Percentiles rank a stretch among this genome's conserved stretches.
Conservation (phyloP, 2,329 filamentous ascomycete genomes). For the Aspergillus spinulosporus region DNA sequence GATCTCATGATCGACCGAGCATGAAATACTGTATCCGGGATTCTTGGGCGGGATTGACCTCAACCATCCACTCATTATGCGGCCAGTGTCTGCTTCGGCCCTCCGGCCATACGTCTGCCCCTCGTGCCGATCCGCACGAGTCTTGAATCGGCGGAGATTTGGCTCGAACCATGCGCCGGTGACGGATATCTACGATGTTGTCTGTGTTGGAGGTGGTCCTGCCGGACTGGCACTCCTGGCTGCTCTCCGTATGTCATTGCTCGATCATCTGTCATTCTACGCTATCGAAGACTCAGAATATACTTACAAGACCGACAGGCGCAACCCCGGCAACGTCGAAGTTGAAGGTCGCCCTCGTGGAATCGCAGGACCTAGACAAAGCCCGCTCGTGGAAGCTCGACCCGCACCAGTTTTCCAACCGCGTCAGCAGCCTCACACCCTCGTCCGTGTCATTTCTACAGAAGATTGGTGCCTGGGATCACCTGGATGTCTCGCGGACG, state of each 20-base stretch:
- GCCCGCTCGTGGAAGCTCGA: constrained; percentile 66
- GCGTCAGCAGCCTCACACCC: constrained; percentile 92
- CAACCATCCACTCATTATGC: constrained; percentile 32
- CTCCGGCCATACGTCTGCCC: constrained; percentile 44
- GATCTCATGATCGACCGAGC: constrained; percentile 11
- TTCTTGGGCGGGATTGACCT: not conserved
- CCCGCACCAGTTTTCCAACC: constrained; percentile 76
- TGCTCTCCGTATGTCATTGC: constrained; percentile 63
- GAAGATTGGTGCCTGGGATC: constrained; percentile 79
- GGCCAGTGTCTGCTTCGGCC: constrained; percentile 31
- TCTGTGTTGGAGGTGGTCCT: constrained; percentile 86
- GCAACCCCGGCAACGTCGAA: constrained; percentile 72
- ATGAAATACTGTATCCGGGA: not conserved
- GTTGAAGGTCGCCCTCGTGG: constrained; percentile 83
- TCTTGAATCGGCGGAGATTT: constrained; percentile 31
- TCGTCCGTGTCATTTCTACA: constrained; percentile 80
- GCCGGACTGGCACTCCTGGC: constrained; percentile 81
- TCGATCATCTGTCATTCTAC: not conserved
- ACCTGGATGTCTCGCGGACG: constrained; percentile 70
- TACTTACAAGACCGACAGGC: constrained; percentile 51
- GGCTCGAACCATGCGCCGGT: constrained; percentile 36
- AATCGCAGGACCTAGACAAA: constrained; percentile 79
- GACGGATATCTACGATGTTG: constrained; percentile 85
- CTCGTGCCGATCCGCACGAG: constrained; percentile 36
- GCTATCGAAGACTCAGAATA: not conserved